Conservation (phyloP, 768 basidiomycete species). For the Psilocybe subaeruginosa region DNA sequence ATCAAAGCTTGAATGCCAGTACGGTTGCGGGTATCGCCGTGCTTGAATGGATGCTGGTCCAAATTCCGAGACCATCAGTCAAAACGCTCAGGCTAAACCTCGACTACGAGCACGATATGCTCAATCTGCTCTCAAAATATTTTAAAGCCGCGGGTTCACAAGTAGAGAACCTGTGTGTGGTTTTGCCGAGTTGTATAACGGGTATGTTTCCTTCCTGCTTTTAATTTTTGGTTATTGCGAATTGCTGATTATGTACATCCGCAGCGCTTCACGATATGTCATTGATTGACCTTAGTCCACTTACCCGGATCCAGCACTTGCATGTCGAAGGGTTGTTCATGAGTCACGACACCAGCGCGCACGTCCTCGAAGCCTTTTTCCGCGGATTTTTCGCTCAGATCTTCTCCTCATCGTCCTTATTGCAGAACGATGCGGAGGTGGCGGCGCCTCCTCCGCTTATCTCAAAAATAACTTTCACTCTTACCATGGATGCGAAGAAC, state of each 20-base stretch:
- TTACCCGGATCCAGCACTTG: constrained; percentile 22
- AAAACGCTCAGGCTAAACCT: constrained; percentile 26
- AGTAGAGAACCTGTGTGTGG: constrained; percentile 27
- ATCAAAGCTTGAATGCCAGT: constrained; percentile 10
- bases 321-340: constrained; percentile 30
- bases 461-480: constrained; percentile 23
- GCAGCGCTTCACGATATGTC: constrained; percentile 20
- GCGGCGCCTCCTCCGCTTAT: background rate
- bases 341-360: constrained; percentile 16
- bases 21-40: constrained; percentile 12
- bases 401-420: constrained; percentile 13
- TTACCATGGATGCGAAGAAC: constrained; percentile 23
- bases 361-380: constrained; percentile 23
- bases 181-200: constrained; percentile 23
- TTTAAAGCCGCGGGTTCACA: constrained; percentile 23
- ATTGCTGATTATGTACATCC: background rate
- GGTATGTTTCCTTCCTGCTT: constrained; percentile 19
- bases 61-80: constrained; percentile 25
- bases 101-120: constrained; percentile 19
- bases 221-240: background rate
- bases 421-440: background rate
- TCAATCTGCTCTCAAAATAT: constrained; percentile 20
- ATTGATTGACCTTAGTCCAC: constrained; percentile 24
- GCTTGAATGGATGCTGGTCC: constrained; percentile 29
- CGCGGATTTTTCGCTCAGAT: constrained; percentile 26